Conservation (phyloP, 495 filamentous ascomycete species). For the Penicillium steckii region DNA sequence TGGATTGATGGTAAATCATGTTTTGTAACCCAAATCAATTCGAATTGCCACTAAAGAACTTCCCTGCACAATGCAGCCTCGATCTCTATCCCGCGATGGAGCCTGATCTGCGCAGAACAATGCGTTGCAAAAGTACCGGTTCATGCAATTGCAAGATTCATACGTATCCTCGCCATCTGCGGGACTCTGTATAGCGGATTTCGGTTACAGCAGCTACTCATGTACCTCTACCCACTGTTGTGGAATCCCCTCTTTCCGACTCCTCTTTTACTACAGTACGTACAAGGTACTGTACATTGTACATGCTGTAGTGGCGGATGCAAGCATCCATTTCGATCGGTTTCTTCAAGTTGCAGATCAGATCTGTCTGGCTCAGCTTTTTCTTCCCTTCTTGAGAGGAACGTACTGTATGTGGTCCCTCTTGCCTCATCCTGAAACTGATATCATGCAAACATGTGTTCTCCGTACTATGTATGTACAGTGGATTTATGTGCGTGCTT, state of each 20-base stretch:
- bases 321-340: constrained; percentile 9
- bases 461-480: too few species aligned
- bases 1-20: neutral
- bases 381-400: too few species aligned
- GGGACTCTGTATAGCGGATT: neutral
- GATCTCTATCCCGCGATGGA: neutral
- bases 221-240: constrained; percentile 2
- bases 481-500: constrained; percentile 10
- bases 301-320: neutral
- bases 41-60: neutral
- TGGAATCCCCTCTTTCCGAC: neutral
- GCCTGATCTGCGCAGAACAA: constrained; percentile 9
- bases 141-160: constrained; percentile 25
- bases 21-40: neutral
- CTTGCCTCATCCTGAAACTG: neutral
- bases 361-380: constrained; percentile 6
- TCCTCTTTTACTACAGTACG: neutral
- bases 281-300: too few species aligned
- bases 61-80: neutral
- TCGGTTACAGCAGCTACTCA: neutral
- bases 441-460: neutral
- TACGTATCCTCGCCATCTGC: constrained; percentile 4
- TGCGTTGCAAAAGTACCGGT: constrained; percentile 16
- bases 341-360: constrained; percentile 11
- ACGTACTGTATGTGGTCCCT: neutral